Evolutionary conservation across 306 rosid genomes (phyloP).

Genomic region (Prunus campanulata): DNA sequence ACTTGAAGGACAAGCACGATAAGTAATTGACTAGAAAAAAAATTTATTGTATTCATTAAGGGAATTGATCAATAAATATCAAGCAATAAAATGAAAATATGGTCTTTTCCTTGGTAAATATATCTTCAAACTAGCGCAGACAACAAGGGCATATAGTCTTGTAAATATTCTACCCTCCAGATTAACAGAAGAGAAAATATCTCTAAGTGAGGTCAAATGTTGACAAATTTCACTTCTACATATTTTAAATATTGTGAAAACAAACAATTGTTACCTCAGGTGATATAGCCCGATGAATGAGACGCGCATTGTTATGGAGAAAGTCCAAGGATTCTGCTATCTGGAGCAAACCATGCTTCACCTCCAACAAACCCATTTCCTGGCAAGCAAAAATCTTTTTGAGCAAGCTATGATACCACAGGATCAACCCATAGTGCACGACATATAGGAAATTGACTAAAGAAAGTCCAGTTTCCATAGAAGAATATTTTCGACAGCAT

Average conservation of each 20-base stretch:
- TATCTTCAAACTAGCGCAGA: neutral
- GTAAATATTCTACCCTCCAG: neutral
- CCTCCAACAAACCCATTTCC: constrained; percentile 94
- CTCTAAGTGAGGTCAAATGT: neutral
- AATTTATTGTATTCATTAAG: neutral
- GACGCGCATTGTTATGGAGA: constrained; percentile 88
- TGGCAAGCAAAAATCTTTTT: constrained; percentile 27
- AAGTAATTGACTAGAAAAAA: neutral
- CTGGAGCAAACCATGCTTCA: constrained; percentile 97
- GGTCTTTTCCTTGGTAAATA: neutral
- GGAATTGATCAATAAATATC: neutral
- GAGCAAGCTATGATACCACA: neutral
- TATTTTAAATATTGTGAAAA: neutral
- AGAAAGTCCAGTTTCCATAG: neutral
- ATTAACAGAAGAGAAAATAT: neutral
- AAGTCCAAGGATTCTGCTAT: constrained; percentile 88
- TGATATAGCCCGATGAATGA: constrained; percentile 85
- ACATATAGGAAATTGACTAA: neutral
- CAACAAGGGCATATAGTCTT: neutral
- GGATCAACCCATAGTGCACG: constrained; percentile 1
- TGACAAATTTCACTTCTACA: neutral
- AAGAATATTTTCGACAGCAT: neutral
- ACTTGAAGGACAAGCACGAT: neutral
- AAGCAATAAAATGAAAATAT: neutral
- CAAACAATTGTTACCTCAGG: constrained; percentile 64